Evolutionary conservation across 176 grass and related monocot genomes (phyloP).

Genomic region (Eragrostis nindensis): DNA sequence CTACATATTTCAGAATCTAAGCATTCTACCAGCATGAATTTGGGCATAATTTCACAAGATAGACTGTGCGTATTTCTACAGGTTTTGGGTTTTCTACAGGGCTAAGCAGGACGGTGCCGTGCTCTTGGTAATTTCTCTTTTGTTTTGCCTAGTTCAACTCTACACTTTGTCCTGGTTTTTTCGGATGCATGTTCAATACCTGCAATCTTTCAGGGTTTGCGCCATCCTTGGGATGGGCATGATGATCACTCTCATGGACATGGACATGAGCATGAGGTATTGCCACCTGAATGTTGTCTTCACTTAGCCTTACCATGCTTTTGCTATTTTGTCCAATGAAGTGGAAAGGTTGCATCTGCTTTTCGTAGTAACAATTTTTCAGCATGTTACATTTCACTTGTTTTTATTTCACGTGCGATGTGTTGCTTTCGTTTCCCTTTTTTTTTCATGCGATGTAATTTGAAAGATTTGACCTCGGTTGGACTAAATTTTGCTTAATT

Average conservation of each 20-base stretch:
- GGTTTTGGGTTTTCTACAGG: conserved; percentile 98
- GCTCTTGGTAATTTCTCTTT: conserved; percentile 65
- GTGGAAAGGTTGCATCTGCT: neutral
- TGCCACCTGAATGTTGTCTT: neutral
- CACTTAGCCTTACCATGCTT: neutral
- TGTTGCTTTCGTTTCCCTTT: neutral
- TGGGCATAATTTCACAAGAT: neutral
- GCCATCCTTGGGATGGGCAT: conserved; percentile 95
- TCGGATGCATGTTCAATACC: neutral
- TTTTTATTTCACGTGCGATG: neutral
- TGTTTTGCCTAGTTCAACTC: neutral
- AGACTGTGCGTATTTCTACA: conserved; percentile 39
- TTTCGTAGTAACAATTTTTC: neutral
- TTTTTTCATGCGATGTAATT: neutral
- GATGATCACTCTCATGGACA: conserved; percentile 78
- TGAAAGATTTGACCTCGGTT: neutral
- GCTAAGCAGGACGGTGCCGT: conserved; percentile 91
- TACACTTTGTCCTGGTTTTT: conserved; percentile 4
- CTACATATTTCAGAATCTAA: neutral
- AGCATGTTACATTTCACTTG: neutral
- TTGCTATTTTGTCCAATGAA: neutral
- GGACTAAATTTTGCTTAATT: neutral
- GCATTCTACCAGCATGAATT: neutral
- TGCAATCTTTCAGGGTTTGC: conserved; percentile 67
- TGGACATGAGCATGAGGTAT: conserved; percentile 73